phyloP scores from a whole-genome alignment of 805 yeast species.

The Candida qinlingensis region DNA sequence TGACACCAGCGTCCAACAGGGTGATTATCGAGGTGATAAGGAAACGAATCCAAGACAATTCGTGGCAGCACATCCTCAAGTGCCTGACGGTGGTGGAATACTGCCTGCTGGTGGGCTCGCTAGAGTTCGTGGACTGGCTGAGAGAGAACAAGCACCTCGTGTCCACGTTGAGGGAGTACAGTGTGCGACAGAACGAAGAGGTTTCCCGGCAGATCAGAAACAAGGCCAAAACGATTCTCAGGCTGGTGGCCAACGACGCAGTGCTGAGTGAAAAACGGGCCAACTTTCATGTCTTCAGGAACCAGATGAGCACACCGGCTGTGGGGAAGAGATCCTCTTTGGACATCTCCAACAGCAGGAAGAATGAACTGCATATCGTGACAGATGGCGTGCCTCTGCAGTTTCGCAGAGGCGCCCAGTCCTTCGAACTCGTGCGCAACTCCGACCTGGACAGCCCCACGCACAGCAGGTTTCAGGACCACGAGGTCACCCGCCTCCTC shows the following conservation, averaged over 20 bases:
- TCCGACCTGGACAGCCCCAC: conserved; percentile 1
- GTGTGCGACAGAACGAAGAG: conserved; percentile 22
- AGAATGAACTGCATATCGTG: neutral
- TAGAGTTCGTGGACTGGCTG: conserved; percentile 44
- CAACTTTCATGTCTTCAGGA: conserved; percentile 35
- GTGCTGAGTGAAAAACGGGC: conserved; percentile 36
- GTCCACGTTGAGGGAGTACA: conserved; percentile 26
- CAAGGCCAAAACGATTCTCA: conserved; percentile 32
- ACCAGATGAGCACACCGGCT: conserved; percentile 39
- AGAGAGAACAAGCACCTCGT: conserved; percentile 34
- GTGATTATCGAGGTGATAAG: conserved; percentile 33
- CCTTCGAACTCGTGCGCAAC: conserved; percentile 25
- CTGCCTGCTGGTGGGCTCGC: conserved; percentile 48
- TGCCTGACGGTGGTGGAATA: conserved; percentile 48
- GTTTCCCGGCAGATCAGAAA: conserved; percentile 31
- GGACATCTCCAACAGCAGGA: conserved; percentile 16
- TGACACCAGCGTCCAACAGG: conserved; percentile 32
- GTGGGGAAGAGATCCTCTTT: conserved; percentile 23
- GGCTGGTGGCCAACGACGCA: conserved; percentile 27
- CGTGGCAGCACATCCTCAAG: conserved; percentile 40
- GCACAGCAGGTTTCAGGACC: conserved; percentile 3
- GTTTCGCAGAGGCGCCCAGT: conserved; percentile 19
- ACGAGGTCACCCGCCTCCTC: conserved; percentile 5
- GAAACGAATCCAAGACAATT: conserved; percentile 33
- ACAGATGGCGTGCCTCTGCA: conserved; percentile 6